Evolutionary conservation across 2,329 filamentous ascomycete genomes (phyloP), one percentile per base, ranked within the genome.

Genomic region (Akanthomyces uredinophilus): DNA sequence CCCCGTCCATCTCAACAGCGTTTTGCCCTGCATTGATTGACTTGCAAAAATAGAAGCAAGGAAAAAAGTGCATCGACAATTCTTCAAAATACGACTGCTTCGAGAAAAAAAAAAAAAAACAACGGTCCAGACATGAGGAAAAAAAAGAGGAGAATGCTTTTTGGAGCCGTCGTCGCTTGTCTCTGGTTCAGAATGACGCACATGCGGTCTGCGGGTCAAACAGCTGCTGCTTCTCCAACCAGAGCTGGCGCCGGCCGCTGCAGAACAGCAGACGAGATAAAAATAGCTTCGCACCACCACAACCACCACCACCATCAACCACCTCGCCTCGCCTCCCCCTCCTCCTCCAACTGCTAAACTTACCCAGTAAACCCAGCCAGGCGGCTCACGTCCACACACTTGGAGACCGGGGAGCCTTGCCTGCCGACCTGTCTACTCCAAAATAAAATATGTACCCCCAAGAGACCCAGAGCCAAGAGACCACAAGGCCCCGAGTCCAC

Each of bases 231-330:
- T 46, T 56, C 53, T 56, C 53, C 53, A 56, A 56, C 53, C 32
- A 35, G 2, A 35, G 32, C 27, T 32, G 29, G 49, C 49, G 11
- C 22, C 3, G 22, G 46, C 29, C 49, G 18, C 49, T 51, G 29
- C 49, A 53, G 50, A 37, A 39, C 16, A 49, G 29, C 41, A 57
- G 43, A 41, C 32, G 55, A 49, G 43, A 49, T 49, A 58, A 58
- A 58, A 58, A 58, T 58, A 58, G 24, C 32, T 57, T 39, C 18
- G 7, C 24, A 14, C 39, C 50, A 52, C 50, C 32, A 46, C 11
- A 20, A 11, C 44, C 20, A 20, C 29, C 6, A 20, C 16, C 6
- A 35, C 18, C 18, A 20, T 18, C 49, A 35, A 50, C 24, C 47
- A 50, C 47, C 18, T 29, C 27, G 32, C 47, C 27, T 51, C 29